These are phyloP conservation scores for Trypanosoma cruzi DNA, from an alignment of 208 protist species.

Conservation along the genomic window DNA sequence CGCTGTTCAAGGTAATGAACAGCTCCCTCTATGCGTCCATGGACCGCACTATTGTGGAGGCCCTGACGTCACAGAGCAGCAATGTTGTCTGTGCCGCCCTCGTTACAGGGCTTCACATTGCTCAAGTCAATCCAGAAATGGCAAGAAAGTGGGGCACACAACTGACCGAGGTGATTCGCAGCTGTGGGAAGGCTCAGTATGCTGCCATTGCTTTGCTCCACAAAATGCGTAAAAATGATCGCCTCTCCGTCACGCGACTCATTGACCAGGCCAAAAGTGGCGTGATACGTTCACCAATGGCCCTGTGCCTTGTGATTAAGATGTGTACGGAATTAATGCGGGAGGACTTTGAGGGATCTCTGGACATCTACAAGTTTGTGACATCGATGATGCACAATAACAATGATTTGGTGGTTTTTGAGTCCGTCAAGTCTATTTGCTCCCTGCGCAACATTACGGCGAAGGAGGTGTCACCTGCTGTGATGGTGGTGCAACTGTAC, in stretches of 20 bases:
- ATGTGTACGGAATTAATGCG: constrained; percentile 93
- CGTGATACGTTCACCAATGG: constrained; percentile 93
- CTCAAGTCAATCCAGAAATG: constrained; percentile 77
- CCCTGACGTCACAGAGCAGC: constrained; percentile 96
- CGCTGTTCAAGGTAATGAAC: constrained; percentile 96
- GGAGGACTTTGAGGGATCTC: constrained; percentile 78
- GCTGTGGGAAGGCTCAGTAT: constrained; percentile 96
- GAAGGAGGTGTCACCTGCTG: constrained; percentile 92
- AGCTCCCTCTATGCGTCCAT: constrained; percentile 94
- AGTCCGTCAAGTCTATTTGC: constrained; percentile 97
- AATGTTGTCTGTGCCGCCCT: constrained; percentile 96
- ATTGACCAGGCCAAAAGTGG: constrained; percentile 87
- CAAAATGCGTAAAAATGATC: constrained; percentile 96
- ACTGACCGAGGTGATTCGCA: constrained; percentile 92
- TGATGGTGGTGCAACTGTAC: constrained; percentile 94
- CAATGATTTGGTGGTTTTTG: constrained; percentile 97
- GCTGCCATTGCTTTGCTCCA: constrained; percentile 96
- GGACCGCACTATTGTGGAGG: constrained; percentile 97
- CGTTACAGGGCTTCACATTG: constrained; percentile 97
- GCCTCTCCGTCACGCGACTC: constrained; percentile 95
- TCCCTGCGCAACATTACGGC: constrained; percentile 85
- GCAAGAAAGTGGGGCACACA: constrained; percentile 96
- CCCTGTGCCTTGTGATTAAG: constrained; percentile 96
- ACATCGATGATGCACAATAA: constrained; percentile 89
- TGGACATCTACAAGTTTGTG: constrained; percentile 93